phyloP scores from a whole-genome alignment of 2,329 filamentous ascomycete genomes.

The Atkinsonella hypoxylon region DNA sequence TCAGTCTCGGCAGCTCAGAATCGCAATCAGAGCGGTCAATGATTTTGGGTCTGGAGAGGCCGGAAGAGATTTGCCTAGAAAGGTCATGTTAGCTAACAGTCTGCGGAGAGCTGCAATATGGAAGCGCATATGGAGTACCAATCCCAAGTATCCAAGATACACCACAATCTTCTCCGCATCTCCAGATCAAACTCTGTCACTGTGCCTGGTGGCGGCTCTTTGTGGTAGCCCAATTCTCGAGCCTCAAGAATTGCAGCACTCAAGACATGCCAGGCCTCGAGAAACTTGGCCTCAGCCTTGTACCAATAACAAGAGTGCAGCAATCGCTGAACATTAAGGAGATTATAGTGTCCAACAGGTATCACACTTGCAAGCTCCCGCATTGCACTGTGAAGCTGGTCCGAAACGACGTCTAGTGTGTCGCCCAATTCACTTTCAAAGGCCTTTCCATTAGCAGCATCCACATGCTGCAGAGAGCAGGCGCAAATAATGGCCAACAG shows the following conservation, averaged over 20 bases:
- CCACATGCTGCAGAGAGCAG: conserved; percentile 17
- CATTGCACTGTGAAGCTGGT: conserved; percentile 14
- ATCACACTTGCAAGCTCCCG: conserved; percentile 16
- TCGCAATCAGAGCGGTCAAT: conserved; percentile 18
- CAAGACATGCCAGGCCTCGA: conserved; percentile 20
- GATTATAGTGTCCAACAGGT: conserved; percentile 16
- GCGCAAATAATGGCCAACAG: conserved; percentile 19
- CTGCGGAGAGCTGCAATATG: neutral
- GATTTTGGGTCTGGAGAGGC: conserved; percentile 18
- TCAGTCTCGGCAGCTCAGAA: conserved; percentile 16
- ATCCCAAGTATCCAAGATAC: conserved; percentile 21
- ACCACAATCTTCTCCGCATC: conserved; percentile 21
- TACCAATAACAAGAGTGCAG: conserved; percentile 22
- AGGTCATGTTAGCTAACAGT: neutral
- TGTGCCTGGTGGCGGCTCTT: conserved; percentile 9
- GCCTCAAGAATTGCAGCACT: conserved; percentile 20
- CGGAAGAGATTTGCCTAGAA: conserved; percentile 21
- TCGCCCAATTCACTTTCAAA: conserved; percentile 13
- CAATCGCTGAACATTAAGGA: conserved; percentile 17
- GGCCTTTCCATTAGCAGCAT: conserved; percentile 10
- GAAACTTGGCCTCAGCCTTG: conserved; percentile 20
- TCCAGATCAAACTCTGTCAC: conserved; percentile 19
- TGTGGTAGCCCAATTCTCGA: conserved; percentile 17
- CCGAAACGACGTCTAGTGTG: conserved; percentile 12
- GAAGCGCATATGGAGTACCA: conserved; percentile 14